Evolutionary conservation across 768 basidiomycete species (phyloP).

Genomic region (Naganishia onofrii): DNA sequence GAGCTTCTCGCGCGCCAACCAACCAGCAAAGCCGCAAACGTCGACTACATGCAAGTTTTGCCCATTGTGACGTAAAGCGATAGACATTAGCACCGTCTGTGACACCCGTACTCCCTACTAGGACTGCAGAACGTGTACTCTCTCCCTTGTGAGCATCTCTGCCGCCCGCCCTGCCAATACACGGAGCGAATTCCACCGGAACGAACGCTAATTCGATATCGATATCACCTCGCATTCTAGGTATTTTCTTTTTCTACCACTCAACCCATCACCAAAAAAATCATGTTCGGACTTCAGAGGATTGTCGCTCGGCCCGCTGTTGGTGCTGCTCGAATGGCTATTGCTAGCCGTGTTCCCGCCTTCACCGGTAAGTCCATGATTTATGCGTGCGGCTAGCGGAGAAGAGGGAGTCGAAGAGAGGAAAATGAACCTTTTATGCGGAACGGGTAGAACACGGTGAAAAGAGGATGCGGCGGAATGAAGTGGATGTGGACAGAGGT

Average conservation of each 20-base stretch:
- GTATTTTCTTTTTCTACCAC: slow-evolving; percentile 11
- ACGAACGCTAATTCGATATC: neutral
- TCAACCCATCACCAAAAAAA: slow-evolving; percentile 2
- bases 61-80: neutral
- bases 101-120: neutral
- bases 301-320: slow-evolving; percentile 27
- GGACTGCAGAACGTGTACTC: neutral
- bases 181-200: neutral
- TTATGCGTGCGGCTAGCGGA: neutral
- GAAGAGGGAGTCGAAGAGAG: neutral
- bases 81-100: neutral
- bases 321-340: slow-evolving; percentile 22
- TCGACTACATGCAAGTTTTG: neutral
- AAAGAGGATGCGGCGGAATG: neutral
- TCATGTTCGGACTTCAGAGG: slow-evolving; percentile 29
- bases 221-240: neutral
- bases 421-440: neutral
- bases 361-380: slow-evolving; percentile 24
- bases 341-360: slow-evolving; percentile 22
- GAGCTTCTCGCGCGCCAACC: slow-evolving; percentile 21
- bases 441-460: neutral
- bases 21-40: slow-evolving; percentile 23
- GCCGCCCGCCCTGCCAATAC: neutral
- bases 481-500: neutral
- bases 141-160: slow-evolving; percentile 10